Percentiles rank a stretch among this genome's conserved stretches.
Conservation (phyloP, 805 yeast genomes). For the Candida golubevii region DNA sequence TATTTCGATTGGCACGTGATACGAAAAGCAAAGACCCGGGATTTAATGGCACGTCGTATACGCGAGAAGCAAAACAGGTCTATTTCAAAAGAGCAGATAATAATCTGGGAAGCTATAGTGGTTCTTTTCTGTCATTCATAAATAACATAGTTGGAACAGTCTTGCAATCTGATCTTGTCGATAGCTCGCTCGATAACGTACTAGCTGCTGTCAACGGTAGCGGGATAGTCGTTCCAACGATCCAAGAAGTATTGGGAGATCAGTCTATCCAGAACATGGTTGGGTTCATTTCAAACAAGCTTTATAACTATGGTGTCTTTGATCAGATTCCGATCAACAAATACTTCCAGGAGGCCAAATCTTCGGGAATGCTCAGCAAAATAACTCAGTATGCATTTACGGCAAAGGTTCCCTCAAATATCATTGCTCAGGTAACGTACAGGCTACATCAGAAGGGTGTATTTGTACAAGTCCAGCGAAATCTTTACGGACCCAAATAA, state of each 20-base stretch:
- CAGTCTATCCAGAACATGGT: constrained; percentile 17
- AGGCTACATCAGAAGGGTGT: constrained; percentile 30
- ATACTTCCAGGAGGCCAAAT: constrained; percentile 22
- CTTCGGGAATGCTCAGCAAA: constrained; percentile 19
- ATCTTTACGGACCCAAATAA: constrained; percentile 2
- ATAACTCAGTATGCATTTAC: constrained; percentile 24
- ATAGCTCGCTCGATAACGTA: constrained; percentile 20
- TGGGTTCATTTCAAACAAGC: constrained; percentile 20
- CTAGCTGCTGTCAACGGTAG: constrained; percentile 30
- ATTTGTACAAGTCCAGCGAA: constrained; percentile 20
- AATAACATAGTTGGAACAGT: constrained; percentile 27
- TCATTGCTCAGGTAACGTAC: constrained; percentile 28
- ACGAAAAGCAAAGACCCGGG: constrained; percentile 29
- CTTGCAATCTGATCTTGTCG: constrained; percentile 19
- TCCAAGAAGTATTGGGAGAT: constrained; percentile 24
- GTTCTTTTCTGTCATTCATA: constrained; percentile 30
- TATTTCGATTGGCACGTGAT: constrained; percentile 27
- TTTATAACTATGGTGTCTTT: constrained; percentile 33
- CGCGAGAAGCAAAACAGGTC: background rate
- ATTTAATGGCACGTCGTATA: constrained; percentile 12
- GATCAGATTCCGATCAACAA: constrained; percentile 27
- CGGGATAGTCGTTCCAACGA: constrained; percentile 25
- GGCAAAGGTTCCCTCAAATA: constrained; percentile 28
- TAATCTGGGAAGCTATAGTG: constrained; percentile 17
- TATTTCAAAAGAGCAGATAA: constrained; percentile 5